Evolutionary conservation across 2,329 filamentous ascomycete genomes (phyloP).

Genomic region (Diplodia seriata): DNA sequence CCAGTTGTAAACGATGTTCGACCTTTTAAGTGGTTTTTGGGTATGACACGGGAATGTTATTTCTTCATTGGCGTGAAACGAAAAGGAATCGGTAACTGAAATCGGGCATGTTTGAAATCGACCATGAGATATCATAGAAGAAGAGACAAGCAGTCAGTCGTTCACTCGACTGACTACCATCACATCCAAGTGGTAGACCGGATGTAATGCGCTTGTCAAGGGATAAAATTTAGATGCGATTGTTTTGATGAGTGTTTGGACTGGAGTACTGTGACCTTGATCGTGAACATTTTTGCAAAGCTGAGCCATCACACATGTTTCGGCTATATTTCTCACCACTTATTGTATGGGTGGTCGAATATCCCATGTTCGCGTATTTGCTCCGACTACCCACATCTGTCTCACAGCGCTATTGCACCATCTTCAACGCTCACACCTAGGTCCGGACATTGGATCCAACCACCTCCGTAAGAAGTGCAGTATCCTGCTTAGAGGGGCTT

Average conservation of each 20-base stretch:
- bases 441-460: too few species aligned
- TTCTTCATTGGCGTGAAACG: neutral
- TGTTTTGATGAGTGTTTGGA: neutral
- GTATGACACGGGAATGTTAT: constrained; percentile 3
- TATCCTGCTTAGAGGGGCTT: too few species aligned
- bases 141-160: constrained; percentile 6
- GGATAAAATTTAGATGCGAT: neutral
- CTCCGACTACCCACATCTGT: too few species aligned
- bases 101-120: neutral
- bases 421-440: too few species aligned
- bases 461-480: too few species aligned
- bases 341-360: too few species aligned
- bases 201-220: neutral
- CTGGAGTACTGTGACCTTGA: neutral
- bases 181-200: neutral
- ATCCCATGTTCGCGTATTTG: too few species aligned
- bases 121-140: constrained; percentile 11
- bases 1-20: constrained; percentile 51
- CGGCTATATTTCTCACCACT: too few species aligned
- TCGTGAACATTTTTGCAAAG: neutral
- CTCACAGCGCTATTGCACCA: too few species aligned
- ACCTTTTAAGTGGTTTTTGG: neutral
- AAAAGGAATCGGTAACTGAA: constrained; percentile 7
- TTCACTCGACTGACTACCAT: neutral
- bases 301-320: too few species aligned